Evolutionary conservation across 805 yeast genomes (phyloP).

Genomic region (Wickerhamiella parazyma): DNA sequence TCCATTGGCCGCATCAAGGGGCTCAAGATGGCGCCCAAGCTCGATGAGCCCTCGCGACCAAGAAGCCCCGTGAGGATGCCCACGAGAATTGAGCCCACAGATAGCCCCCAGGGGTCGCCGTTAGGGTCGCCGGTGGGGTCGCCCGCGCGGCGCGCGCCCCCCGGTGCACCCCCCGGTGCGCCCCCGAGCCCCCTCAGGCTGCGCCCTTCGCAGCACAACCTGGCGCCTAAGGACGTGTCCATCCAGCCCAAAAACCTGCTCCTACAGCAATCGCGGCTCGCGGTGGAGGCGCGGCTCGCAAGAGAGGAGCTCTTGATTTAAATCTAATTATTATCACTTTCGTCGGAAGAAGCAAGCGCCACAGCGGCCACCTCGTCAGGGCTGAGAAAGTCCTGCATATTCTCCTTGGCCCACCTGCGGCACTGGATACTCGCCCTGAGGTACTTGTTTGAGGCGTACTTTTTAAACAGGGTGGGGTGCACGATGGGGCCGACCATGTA

Average conservation of each 20-base stretch:
- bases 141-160: too few species aligned
- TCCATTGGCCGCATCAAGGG: background rate
- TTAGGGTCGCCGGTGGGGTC: too few species aligned
- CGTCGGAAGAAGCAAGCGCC: too few species aligned
- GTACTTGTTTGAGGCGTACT: conserved; percentile 78
- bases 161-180: too few species aligned
- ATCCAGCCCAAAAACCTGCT: conserved; percentile 15
- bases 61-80: conserved; percentile 4
- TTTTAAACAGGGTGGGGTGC: conserved; percentile 86
- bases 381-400: background rate
- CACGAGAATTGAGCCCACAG: conserved; percentile 11
- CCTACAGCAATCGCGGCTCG: conserved; percentile 20
- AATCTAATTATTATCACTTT: background rate
- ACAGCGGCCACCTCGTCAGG: background rate
- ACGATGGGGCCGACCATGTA: conserved; percentile 58
- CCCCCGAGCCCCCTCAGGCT: too few species aligned
- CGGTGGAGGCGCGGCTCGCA: conserved; percentile 18
- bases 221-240: background rate
- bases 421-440: conserved; percentile 42
- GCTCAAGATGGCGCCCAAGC: background rate
- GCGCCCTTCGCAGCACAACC: background rate
- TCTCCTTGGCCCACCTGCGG: conserved; percentile 25
- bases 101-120: too few species aligned
- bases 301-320: conserved; percentile 11
- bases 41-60: background rate